Base-by-base conservation (phyloP, 2,329 filamentous ascomycete genomes). In the Fusarium staphyleae region DNA sequence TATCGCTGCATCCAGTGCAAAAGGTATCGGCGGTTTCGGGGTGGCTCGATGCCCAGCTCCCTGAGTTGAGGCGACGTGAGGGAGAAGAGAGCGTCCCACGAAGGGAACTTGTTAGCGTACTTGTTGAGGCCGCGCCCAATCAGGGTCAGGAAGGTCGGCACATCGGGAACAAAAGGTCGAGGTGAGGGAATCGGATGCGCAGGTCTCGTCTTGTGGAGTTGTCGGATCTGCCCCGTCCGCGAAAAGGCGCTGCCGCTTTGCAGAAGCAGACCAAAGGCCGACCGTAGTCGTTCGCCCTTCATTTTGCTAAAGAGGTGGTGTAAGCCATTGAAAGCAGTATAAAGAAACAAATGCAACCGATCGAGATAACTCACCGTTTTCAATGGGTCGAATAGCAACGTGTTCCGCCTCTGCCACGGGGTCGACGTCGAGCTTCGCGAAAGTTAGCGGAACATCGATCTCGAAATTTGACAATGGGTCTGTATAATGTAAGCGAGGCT, bases 31-130 rank as follows among this genome's bases (percentile, higher is more conserved):
- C 95, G 84, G 62, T 86, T 84, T 36, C 93, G 87, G 14, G 93
- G 84, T 12, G 92, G 91, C 72, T 98, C 93, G 58, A 98, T 82
- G 49, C 95, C 93, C 14, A 95, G 81, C 66, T 93, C 87, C 62
- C 87, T 86, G 62, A 99, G 81, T 75, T 98, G 87, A 36, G 81
- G 73, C 14, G 90, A 91, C 16, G 85, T 87, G 60, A 95, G 81
- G 37, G 87, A 87, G 81, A 98, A 98, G 37, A 99, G 85, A 5
- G 90, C 85, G 46, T 95, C 89, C 95, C 95, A 98, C 10, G 89
- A 88, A 3, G 90, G 86, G 66, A 99, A 91, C 75, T 98, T 98
- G 75, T 85, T 81, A 41, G 89, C 84, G 78, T 97, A 91, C 70
- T 89, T 86, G 69, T 83, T 87, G 67, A 97, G 86, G 66, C 87